These are phyloP conservation scores for Talaromyces sp. DNA, from an alignment of 2,329 filamentous ascomycete genomes.

Conservation along the genomic window DNA sequence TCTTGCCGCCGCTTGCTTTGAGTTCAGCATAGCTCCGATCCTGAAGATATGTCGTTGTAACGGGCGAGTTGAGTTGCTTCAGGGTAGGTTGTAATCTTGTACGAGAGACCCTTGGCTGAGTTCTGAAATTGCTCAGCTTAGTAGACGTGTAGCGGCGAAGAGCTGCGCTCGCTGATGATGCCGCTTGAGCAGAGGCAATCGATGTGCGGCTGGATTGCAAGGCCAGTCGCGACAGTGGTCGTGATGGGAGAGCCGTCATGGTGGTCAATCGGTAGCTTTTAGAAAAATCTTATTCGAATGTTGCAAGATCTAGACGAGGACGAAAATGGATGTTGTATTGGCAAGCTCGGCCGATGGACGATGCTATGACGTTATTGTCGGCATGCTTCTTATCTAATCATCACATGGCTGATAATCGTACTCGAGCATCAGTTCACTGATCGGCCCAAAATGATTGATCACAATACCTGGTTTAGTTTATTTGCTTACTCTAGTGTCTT, in stretches of 20 bases:
- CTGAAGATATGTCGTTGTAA: background rate
- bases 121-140: background rate
- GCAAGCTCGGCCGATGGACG: background rate
- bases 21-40: background rate
- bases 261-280: background rate
- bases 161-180: background rate
- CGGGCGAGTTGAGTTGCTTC: background rate
- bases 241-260: background rate
- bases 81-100: background rate
- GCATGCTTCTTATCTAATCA: conserved; percentile 18
- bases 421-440: background rate
- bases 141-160: background rate
- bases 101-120: background rate
- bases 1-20: conserved; percentile 24
- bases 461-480: too few species aligned
- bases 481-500: too few species aligned
- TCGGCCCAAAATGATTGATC: too few species aligned
- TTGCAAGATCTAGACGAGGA: background rate
- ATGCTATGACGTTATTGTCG: conserved; percentile 11
- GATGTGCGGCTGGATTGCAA: background rate
- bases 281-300: background rate
- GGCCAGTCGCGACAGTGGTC: background rate
- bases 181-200: background rate
- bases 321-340: background rate
- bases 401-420: conserved; percentile 11